A percentile compares a stretch with the other conserved stretches of the same genome.
Conservation (phyloP, 805 yeast genomes). For the Wickerhamiella spandovensis region DNA sequence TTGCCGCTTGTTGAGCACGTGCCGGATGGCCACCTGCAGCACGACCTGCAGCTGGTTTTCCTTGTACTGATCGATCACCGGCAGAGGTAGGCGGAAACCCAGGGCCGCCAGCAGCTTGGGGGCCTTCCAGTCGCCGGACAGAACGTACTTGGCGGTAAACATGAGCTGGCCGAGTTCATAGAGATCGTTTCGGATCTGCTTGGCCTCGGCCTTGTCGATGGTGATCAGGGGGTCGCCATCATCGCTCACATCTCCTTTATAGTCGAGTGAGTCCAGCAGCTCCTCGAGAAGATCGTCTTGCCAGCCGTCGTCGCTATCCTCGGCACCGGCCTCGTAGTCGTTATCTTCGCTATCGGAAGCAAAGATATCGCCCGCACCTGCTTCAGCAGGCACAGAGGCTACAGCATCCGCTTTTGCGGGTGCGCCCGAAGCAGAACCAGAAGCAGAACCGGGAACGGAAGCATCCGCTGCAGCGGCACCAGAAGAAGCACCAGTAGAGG, state of each 20-base stretch:
- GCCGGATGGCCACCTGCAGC: constrained; percentile 17
- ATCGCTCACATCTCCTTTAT: constrained; percentile 6
- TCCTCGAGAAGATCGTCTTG: constrained; percentile 14
- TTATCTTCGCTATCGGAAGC: constrained; percentile 13
- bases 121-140: constrained; percentile 42
- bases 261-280: constrained; percentile 17
- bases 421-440: too few relatives aligned
- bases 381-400: too few relatives aligned
- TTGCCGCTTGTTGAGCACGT: constrained; percentile 11
- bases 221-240: constrained; percentile 11
- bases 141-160: constrained; percentile 50
- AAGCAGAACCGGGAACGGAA: too few relatives aligned
- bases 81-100: constrained; percentile 39
- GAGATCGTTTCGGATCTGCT: constrained; percentile 38
- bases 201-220: constrained; percentile 30
- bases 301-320: constrained; percentile 10
- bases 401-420: too few relatives aligned
- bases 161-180: constrained; percentile 45
- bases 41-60: constrained; percentile 13
- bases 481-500: too few relatives aligned
- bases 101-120: constrained; percentile 42
- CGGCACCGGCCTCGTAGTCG: constrained; percentile 6
- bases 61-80: constrained; percentile 10
- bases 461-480: not conserved
- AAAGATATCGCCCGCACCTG: constrained; percentile 10